Evolutionary conservation across 1,284 basidiomycete genomes (phyloP), one percentile per base, ranked within the genome.

Genomic region (Ceratobasidium sp.): DNA sequence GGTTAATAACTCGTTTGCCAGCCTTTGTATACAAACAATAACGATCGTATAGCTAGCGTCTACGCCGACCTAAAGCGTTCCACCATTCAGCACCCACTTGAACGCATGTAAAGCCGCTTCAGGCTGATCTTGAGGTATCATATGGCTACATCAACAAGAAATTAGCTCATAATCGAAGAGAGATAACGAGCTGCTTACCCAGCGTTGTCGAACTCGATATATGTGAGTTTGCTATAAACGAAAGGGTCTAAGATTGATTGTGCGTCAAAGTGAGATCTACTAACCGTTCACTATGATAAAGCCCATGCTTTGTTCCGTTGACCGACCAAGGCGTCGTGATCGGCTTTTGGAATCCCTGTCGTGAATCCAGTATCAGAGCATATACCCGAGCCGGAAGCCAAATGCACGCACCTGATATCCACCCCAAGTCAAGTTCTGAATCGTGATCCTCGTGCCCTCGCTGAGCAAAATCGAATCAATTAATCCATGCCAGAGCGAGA

Each of bases 381-480:
- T 26, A 28, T 9, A 36, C 14, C 18, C 10, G 21, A 3, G 4
- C 2, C 1, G 1, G 30, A 32, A 26, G 10, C 34, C 18, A 6
- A 14, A 6, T 39, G 14, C 12, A 46, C 48, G 5, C 30, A 69
- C 52, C 26, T 55, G 72, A 1, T 45, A 39, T 26, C 78, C 78
- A 59, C 69, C 75, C 78, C 78, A 79, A 9, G 78, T 79, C 75
- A 79, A 76, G 72, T 78, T 78, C 75, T 79, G 79, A 61, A 79
- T 78, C 0, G 77, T 73, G 26, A 79, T 74, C 9, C 78, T 75
- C 8, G 76, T 77, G 4, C 77, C 77, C 41, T 77, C 75, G 41
- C 75, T 77, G 45, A 77, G 75, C 46, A 79, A 74, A 52, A 78
- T 73, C 48, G 74, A 73, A 70, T 79, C 78, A 70, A 72, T 41